Base-by-base conservation (phyloP, 352 stramenopile species). In the Phytophthora ramorum region DNA sequence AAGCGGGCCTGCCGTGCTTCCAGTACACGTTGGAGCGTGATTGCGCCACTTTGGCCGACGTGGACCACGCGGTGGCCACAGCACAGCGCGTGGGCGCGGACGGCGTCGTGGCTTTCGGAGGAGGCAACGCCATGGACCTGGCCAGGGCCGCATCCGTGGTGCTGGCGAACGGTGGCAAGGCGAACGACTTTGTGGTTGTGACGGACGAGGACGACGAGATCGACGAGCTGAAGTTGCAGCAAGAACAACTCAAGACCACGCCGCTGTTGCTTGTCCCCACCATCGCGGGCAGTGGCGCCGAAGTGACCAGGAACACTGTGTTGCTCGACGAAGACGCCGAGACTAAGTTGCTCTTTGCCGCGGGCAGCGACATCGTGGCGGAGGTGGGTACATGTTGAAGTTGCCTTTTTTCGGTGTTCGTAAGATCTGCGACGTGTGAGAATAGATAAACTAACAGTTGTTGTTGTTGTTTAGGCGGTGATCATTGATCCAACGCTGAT, bases 1-100 rank as follows among this genome's bases (percentile, higher is more conserved):
- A 91, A 41, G 75, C 76, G 28, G 83, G 82, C 2, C 71, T 93
- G 7, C 80, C 85, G 10, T 89, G 78, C 52, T 93, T 93, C 56
- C 82, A 91, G 66, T 87, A 89, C 70, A 93, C 85, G 16, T 55
- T 93, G 46, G 71, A 79, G 63, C 73, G 77, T 14, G 85, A 93
- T 50, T 93, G 85, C 56, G 75, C 85, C 10, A 91, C 85, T 10
- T 40, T 89, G 19, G 59, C 79, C 20, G 72, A 71, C 8, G 75
- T 93, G 46, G 79, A 91, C 57, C 72, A 83, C 20, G 85, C 75
- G 0, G 66, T 73, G 26, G 75, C 81, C 7, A 86, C 78, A 10
- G 85, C 85, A 0, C 65, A 76, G 41, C 80, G 85, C 7, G 82
- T 93, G 8, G 85, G 85, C 9, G 85, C 82, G 1, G 77, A 93